These are phyloP conservation scores for Rhypophila decipiens DNA, from an alignment of 495 filamentous ascomycete species.

Conservation along the genomic window DNA sequence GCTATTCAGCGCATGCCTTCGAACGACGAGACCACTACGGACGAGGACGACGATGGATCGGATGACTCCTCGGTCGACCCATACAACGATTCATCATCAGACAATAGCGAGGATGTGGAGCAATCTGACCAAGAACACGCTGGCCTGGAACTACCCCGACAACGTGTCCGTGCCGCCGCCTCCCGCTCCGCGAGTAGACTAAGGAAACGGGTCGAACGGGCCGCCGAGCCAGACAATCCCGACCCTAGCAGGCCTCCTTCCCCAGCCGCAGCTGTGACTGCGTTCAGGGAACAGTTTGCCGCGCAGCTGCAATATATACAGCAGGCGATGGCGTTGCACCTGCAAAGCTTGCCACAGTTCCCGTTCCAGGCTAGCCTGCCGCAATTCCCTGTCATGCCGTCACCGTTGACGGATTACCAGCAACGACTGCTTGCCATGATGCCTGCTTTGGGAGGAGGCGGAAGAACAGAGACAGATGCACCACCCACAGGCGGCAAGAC, in stretches of 20 bases:
- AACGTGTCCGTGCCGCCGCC: background rate
- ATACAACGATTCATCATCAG: slow-evolving; percentile 21
- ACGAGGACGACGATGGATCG: slow-evolving; percentile 31
- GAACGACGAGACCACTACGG: slow-evolving; percentile 22
- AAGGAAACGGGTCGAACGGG: background rate
- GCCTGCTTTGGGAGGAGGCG: slow-evolving; percentile 37
- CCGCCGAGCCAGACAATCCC: background rate
- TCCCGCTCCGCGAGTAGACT: background rate
- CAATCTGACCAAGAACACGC: slow-evolving; percentile 30
- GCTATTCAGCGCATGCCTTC: slow-evolving; percentile 34
- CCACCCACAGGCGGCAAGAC: slow-evolving; percentile 37
- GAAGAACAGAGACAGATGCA: slow-evolving; percentile 25
- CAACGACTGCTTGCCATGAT: slow-evolving; percentile 40
- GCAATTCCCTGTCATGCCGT: too few relatives aligned
- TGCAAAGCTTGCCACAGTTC: slow-evolving; percentile 27
- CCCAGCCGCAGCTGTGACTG: slow-evolving; percentile 22
- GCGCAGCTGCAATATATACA: slow-evolving; percentile 77
- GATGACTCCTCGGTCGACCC: slow-evolving; percentile 37
- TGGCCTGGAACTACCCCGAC: background rate
- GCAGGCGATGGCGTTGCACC: slow-evolving; percentile 48
- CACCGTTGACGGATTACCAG: slow-evolving; percentile 67
- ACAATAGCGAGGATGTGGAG: too few relatives aligned
- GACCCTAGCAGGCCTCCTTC: slow-evolving; percentile 35
- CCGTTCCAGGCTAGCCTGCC: slow-evolving; percentile 43
- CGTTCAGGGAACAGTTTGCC: slow-evolving; percentile 56